Percentiles rank a stretch among this genome's conserved stretches.
Conservation (phyloP, 163 green algal species). For the Chlorella variabilis region DNA sequence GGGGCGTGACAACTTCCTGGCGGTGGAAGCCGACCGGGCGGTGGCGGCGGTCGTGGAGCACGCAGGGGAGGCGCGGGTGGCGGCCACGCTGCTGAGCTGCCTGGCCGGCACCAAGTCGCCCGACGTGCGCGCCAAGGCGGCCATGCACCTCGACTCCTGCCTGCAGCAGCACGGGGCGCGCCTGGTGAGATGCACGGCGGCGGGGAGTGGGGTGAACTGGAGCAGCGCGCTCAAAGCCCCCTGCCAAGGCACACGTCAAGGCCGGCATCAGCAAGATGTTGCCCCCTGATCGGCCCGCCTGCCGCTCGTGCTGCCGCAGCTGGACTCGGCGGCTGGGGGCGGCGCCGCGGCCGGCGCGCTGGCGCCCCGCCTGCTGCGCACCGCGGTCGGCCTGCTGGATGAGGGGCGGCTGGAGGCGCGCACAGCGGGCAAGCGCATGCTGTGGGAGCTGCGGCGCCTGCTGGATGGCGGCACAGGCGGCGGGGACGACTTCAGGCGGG, state of each 20-base stretch:
- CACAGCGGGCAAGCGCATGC: constrained; percentile 80
- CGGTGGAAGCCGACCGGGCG: constrained; percentile 69
- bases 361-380: constrained; percentile 39
- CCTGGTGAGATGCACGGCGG: neutral
- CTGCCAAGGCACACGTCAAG: too few relatives aligned
- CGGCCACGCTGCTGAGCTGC: constrained; percentile 5
- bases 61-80: neutral
- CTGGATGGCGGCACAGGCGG: neutral
- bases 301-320: neutral
- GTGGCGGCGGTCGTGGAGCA: constrained; percentile 40
- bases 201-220: neutral
- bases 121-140: constrained; percentile 43
- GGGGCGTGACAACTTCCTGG: constrained; percentile 85
- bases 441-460: constrained; percentile 66
- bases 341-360: constrained; percentile 1
- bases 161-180: constrained; percentile 19
- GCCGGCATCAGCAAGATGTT: too few relatives aligned
- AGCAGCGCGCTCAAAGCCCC: too few relatives aligned
- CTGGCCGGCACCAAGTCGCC: constrained; percentile 15
- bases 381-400: constrained; percentile 70
- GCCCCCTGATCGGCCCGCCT: too few relatives aligned
- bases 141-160: constrained; percentile 41
- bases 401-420: constrained; percentile 76
- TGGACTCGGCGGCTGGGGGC: neutral
- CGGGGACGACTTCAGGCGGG: constrained; percentile 7